Evolutionary conservation across 129 eudicot species (phyloP).

Genomic region (Logfia minima): DNA sequence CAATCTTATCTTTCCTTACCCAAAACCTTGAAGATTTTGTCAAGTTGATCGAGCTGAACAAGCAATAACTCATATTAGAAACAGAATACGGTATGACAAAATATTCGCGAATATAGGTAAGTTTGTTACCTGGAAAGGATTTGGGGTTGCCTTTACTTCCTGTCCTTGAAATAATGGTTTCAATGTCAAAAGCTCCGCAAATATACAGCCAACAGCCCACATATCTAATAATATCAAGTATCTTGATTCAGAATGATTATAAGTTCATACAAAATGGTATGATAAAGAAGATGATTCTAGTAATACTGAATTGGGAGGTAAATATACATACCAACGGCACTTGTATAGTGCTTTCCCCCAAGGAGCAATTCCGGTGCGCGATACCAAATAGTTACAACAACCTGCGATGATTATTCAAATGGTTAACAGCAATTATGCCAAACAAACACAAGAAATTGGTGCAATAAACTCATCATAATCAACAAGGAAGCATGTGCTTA

Average conservation of each 20-base stretch:
- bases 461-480: slow-evolving; percentile 14
- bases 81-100: neutral
- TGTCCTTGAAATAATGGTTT: slow-evolving; percentile 99
- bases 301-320: slow-evolving; percentile 15
- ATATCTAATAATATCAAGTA: slow-evolving; percentile 52
- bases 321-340: slow-evolving; percentile 90
- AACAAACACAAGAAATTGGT: neutral
- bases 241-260: slow-evolving; percentile 7
- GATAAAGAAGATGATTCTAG: neutral
- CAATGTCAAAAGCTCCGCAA: slow-evolving; percentile 94
- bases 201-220: slow-evolving; percentile 99
- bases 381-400: slow-evolving; percentile 99
- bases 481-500: slow-evolving; percentile 32
- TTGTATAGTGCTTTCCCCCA: slow-evolving; percentile 95
- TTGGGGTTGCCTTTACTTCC: slow-evolving; percentile 90
- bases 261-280: slow-evolving; percentile 7
- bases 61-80: slow-evolving; percentile 29
- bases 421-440: neutral
- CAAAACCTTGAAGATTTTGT: slow-evolving; percentile 92
- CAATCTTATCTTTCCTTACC: slow-evolving; percentile 44
- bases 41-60: slow-evolving; percentile 92
- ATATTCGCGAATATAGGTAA: neutral
- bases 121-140: slow-evolving; percentile 76
- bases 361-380: slow-evolving; percentile 99
- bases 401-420: slow-evolving; percentile 45